phyloP scores from a whole-genome alignment of 2,329 filamentous ascomycete genomes.

The Colletotrichum noveboracense region DNA sequence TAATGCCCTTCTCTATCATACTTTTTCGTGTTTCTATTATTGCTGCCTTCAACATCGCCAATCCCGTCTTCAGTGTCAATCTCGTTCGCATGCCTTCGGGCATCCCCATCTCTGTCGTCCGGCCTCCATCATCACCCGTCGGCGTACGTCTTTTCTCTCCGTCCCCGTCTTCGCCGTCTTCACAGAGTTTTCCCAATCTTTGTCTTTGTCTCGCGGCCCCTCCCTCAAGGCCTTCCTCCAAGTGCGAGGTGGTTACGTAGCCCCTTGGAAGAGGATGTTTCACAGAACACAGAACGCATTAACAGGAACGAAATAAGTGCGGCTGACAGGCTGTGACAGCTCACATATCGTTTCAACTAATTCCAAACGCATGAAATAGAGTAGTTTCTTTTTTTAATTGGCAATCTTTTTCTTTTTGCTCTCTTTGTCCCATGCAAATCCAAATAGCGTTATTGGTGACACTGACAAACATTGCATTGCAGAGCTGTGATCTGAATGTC shows the following conservation, averaged over 20 bases:
- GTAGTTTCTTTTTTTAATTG: background rate
- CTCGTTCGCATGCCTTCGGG: background rate
- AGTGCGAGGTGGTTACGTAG: background rate
- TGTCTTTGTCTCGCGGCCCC: background rate
- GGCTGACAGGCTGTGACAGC: background rate
- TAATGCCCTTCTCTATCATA: background rate
- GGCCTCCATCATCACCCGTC: background rate
- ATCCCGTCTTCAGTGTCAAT: background rate
- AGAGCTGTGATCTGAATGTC: background rate
- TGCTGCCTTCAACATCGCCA: background rate
- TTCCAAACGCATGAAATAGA: background rate
- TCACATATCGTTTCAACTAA: background rate
- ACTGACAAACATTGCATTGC: background rate
- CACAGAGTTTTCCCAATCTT: background rate
- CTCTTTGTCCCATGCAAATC: background rate
- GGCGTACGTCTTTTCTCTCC: background rate
- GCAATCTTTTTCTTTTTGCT: background rate
- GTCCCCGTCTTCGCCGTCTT: background rate
- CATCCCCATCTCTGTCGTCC: background rate
- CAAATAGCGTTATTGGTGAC: background rate
- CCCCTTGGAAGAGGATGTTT: background rate
- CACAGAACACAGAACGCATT: background rate
- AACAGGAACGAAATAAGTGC: background rate
- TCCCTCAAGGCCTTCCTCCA: background rate
- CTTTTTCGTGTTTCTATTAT: background rate